phyloP scores from a whole-genome alignment of 2,329 filamentous ascomycete genomes.

The Ambrosiella cleistominuta region DNA sequence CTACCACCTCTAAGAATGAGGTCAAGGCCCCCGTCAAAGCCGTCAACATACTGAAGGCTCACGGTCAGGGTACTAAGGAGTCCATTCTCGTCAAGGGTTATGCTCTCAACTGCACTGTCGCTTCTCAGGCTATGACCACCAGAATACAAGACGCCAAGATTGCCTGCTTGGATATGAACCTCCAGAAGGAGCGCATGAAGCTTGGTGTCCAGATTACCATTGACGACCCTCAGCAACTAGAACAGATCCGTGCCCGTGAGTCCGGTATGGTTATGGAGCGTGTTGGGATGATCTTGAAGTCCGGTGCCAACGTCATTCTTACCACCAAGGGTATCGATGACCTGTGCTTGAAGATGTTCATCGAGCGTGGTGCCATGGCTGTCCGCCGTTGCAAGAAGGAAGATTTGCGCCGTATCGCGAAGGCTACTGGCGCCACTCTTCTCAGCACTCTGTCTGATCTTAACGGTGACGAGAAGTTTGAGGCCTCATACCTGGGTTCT shows the following conservation, averaged over 20 bases:
- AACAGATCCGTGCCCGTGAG: slow-evolving; percentile 90
- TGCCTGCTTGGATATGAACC: slow-evolving; percentile 89
- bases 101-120: slow-evolving; percentile 94
- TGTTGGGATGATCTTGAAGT: slow-evolving; percentile 93
- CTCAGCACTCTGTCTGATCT: slow-evolving; percentile 88
- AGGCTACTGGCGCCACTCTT: slow-evolving; percentile 83
- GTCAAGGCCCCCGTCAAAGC: slow-evolving; percentile 97
- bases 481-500: slow-evolving; percentile 70
- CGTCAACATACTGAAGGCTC: slow-evolving; percentile 95
- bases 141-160: slow-evolving; percentile 89
- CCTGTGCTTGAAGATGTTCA: slow-evolving; percentile 79
- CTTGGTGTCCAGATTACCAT: slow-evolving; percentile 95
- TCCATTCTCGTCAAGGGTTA: slow-evolving; percentile 90
- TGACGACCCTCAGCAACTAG: slow-evolving; percentile 89
- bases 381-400: slow-evolving; percentile 97
- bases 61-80: slow-evolving; percentile 81
- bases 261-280: slow-evolving; percentile 84
- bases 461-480: slow-evolving; percentile 94
- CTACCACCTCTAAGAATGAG: slow-evolving; percentile 77
- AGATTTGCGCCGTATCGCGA: slow-evolving; percentile 86
- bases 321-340: slow-evolving; percentile 99
- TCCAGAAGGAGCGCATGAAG: slow-evolving; percentile 99
- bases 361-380: slow-evolving; percentile 90
- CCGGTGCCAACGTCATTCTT: slow-evolving; percentile 86
- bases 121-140: slow-evolving; percentile 94